Base-by-base conservation (phyloP, 2,329 filamentous ascomycete genomes). In the Ophiostoma australiae region DNA sequence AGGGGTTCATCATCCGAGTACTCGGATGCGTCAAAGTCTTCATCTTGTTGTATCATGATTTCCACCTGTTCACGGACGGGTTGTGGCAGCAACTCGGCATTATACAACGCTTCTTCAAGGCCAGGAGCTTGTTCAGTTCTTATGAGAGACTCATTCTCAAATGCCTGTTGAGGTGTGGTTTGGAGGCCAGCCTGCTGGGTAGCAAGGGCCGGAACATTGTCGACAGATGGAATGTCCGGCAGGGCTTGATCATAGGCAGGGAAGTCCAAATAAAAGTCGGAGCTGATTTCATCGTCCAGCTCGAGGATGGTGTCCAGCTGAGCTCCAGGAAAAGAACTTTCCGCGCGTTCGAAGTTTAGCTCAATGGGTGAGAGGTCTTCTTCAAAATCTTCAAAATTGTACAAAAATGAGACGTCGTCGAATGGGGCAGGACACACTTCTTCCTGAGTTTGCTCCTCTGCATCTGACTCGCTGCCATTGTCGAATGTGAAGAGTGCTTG, bases 211-310 rank as follows among this genome's bases (percentile, higher is more conserved):
- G 11, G 41, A 2, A 52, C 13, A 10, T 58, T 20, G 17, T 61
- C 48, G 48, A 31, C 44, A 23, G 48, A 13, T 20, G 33, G 7
- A 8, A 44, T 63, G 23, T 15, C 7, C 20, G n/a, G 48, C 48
- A 41, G 20, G 52, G 17, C 58, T 35, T 70, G 66, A 0, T 68
- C 69, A 13, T 72, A 72, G 4, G 33, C 33, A 5, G 71, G 71
- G 1, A 72, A 44, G 7, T 70, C 69, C 27, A 72, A 68, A 1
- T 67, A 41, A 11, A 70, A 44, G 6, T 71, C 71, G 1, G 67
- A 37, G 23, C 35, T 61, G 17, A n/a, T 39, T 0, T 69, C 71
- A 17, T 48, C 48, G 31, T 70, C 69, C 3, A 41, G 27, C 20
- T 72, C 71, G 4, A 41, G 33, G 8, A 66, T 65, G 2, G 71